phyloP scores from a whole-genome alignment of 345 rosid genomes.

The Brassica nigra region DNA sequence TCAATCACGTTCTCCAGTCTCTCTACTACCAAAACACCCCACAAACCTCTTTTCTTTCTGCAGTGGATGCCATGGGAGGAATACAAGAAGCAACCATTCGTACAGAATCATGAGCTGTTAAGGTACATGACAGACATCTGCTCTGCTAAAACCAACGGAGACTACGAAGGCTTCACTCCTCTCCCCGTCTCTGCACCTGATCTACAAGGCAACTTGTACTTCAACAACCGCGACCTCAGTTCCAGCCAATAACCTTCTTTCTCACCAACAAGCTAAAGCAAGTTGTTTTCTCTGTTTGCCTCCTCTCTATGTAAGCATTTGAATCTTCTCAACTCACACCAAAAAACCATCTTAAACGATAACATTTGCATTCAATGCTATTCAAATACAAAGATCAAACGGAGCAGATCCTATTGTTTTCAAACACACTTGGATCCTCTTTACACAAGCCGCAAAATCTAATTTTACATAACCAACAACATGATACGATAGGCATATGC shows the following conservation, averaged over 20 bases:
- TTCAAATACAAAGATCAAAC: slow-evolving; percentile 17
- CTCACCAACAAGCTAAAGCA: neutral
- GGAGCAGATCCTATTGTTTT: slow-evolving; percentile 23
- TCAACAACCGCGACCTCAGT: slow-evolving; percentile 37
- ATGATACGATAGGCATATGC: slow-evolving; percentile 30
- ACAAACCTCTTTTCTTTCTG: slow-evolving; percentile 5
- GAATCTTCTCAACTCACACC: neutral
- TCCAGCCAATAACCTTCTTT: slow-evolving; percentile 21
- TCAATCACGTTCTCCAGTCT: neutral
- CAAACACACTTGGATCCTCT: slow-evolving; percentile 30
- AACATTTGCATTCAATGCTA: slow-evolving; percentile 22
- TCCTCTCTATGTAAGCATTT: slow-evolving; percentile 23
- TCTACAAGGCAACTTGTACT: slow-evolving; percentile 38
- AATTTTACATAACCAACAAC: slow-evolving; percentile 28
- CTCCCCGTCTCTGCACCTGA: slow-evolving; percentile 33
- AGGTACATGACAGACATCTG: slow-evolving; percentile 43
- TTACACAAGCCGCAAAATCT: slow-evolving; percentile 39
- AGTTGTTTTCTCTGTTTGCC: neutral
- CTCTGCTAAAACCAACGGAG: slow-evolving; percentile 39
- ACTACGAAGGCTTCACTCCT: slow-evolving; percentile 45
- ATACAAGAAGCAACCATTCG: slow-evolving; percentile 43
- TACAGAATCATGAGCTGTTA: slow-evolving; percentile 40
- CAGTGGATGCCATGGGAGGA: slow-evolving; percentile 82
- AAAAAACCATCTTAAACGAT: neutral
- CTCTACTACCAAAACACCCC: slow-evolving; percentile 14